Evolutionary conservation across 2,329 filamentous ascomycete genomes (phyloP), one percentile per base, ranked within the genome.

Genomic region (Colletotrichum brevisporum): DNA sequence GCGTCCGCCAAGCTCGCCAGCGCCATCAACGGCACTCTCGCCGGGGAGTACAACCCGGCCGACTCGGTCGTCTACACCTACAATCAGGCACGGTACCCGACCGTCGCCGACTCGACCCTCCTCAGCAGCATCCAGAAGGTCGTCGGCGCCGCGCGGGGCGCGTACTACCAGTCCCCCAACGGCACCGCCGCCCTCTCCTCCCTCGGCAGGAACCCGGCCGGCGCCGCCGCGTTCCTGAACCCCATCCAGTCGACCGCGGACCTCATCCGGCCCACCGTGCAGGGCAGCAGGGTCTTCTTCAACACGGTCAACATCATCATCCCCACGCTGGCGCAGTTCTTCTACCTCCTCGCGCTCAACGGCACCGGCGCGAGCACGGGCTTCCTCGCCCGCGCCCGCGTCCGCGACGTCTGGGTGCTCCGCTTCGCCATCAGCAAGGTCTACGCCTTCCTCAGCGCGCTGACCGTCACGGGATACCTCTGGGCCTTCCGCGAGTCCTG

Each of bases 401-500:
- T 78, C 71, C 71, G 72, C 5, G 75, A 77, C 4, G 72, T 76
- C 18, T 78, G 71, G 57, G 16, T 75, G 2, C 58, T 74, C 53
- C 75, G 76, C 50, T 72, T 75, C 58, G 41, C 70, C 36, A 72
- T 78, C 21, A 77, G 78, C 50, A 63, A 76, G 4, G 9, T 75
- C 6, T 82, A 80, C 71, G 76, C 76, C 1, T 71, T 80, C 48
- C 51, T 83, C 15, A 80, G 77, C 13, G 78, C 81, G 0, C 72
- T 85, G 2, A 78, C 76, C 47, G 77, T 80, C 26, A 73, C 81
- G 0, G 83, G 81, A 1, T 79, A 78, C 45, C 79, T 84, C 62
- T 85, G 83, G 83, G 83, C 81, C 0, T 85, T 83, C 72, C 74
- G 78, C 1, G 80, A 81, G 52, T 75, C 73, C 31, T 85, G 83